Evolutionary conservation across 2,329 filamentous ascomycete species (phyloP), one percentile per base, ranked within the genome.

Genomic region (Apiospora arundinis): DNA sequence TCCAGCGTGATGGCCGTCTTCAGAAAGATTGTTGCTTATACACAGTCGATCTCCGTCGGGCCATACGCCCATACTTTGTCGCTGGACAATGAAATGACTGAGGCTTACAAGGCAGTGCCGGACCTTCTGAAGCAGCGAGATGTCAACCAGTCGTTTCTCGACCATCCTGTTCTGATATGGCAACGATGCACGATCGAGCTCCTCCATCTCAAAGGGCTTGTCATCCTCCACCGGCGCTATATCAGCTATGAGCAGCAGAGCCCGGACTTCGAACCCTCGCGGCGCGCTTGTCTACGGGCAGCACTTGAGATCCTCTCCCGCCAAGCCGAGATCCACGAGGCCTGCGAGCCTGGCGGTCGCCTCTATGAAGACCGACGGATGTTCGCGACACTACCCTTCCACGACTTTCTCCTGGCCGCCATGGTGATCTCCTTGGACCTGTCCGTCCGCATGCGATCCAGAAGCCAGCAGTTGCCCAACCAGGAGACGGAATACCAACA

Each of bases 321-420:
- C 1, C 81, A 82, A 45, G 75, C 63, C 0, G 79, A 81, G 3
- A 42, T 82, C 44, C 70, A 82, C 14, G 72, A 79, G 16, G 80
- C 81, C 2, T 78, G 76, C 3, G 76, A 83, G 28, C 81, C 83
- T 0, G 86, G 85, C 0, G 85, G 86, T 0, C 80, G 81, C 7
- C 70, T 89, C 3, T 78, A 83, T 70, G 78, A 81, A 6, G 81
- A 86, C 52, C 77, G 81, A 25, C 86, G 85, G 82, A 84, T 87
- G 75, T 71, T 87, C 1, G 82, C 79, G 0, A 82, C 83, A 0
- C 76, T 89, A 21, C 81, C 83, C 0, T 79, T 80, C 56, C 83
- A 86, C n/a, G 86, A 88, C 70, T 88, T 86, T 60, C 79, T 88
- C 1, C 80, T 88, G 0, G 87, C 86, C 0, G 82, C 84, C 9